Base-by-base conservation (phyloP, 75 land plant genomes). In the Selaginella moellendorffii region DNA sequence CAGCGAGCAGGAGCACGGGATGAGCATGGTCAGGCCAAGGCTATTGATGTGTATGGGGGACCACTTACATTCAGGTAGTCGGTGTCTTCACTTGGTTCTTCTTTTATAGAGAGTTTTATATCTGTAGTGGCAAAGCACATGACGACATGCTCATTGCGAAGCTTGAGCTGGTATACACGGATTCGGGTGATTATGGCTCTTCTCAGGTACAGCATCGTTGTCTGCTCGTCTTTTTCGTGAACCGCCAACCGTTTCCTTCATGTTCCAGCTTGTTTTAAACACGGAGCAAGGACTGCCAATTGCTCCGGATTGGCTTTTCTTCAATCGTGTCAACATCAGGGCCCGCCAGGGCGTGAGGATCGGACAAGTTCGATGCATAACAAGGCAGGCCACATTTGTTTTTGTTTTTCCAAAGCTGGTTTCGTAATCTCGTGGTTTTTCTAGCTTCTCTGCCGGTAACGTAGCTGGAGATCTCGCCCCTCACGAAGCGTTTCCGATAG, bases 1-100 rank as follows among this genome's bases (percentile, higher is more conserved):
- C 71, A 91, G 97, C 83, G 72, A 77, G 90, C 96, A 56, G 87
- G 87, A 64, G 88, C 90, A 69, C 83, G 76, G 52, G 83, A 93
- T 83, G 90, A 88, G 21, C 77, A 74, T 63, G 98, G 98, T 12
- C 63, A 74, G 19, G 80, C 85, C 46, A 82, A 82, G 67, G 77
- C 85, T 27, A 82, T 74, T 63, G 98, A 93, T 68, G 59, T 74
- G 61, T 83, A 79, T 54, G 74, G 80, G 58, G 78, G 90, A 54
- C 98, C 93, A 53, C 78, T 93, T 24, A 88, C 90, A 54, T 88
- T 83, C 60, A 93, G 98, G 98, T 93, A 5, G 5, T 36, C 10
- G 14, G 46, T 36, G 46, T 14, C 14, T 36, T 36, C 46, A 36
- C 10, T 14, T 36, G 14, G 14, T 56, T 56, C 59, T 8, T 56